phyloP scores from a whole-genome alignment of 306 rosid genomes.

The Elaeagnus macrophylla region DNA sequence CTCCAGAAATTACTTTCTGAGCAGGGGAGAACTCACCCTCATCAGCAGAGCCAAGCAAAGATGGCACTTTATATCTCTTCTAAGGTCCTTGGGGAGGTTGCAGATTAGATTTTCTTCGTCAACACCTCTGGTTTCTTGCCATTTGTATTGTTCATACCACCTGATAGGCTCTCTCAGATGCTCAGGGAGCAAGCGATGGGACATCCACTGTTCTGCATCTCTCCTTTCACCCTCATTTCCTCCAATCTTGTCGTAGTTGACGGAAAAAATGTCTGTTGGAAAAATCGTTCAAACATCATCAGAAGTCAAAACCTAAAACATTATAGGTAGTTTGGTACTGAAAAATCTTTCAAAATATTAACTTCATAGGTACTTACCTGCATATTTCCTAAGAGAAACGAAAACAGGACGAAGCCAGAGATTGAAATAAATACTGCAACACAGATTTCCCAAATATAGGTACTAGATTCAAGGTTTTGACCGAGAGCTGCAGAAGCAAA shows the following conservation, averaged over 20 bases:
- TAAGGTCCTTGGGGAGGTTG: slow-evolving; percentile 87
- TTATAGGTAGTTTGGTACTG: neutral
- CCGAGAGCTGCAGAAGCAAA: neutral
- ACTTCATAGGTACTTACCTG: neutral
- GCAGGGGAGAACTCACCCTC: slow-evolving; percentile 49
- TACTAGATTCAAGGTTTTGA: slow-evolving; percentile 1
- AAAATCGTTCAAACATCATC: neutral
- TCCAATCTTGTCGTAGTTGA: neutral
- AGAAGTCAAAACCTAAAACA: neutral
- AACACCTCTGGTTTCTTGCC: slow-evolving; percentile 98
- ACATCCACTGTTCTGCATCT: slow-evolving; percentile 49
- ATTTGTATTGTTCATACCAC: slow-evolving; percentile 84
- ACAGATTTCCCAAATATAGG: slow-evolving; percentile 9
- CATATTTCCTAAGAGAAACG: slow-evolving; percentile 9
- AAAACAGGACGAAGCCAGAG: slow-evolving; percentile 5
- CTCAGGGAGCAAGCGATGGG: slow-evolving; percentile 86
- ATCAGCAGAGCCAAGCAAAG: slow-evolving; percentile 85
- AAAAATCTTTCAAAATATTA: too few relatives aligned
- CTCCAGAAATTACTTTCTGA: too few relatives aligned
- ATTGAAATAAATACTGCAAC: slow-evolving; percentile 3
- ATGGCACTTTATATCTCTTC: slow-evolving; percentile 91
- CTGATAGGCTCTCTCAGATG: slow-evolving; percentile 75
- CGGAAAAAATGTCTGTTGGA: neutral
- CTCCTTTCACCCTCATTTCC: neutral
- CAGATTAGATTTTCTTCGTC: slow-evolving; percentile 68